Base-by-base conservation (phyloP, 208 protist genomes). In the Trypanosomatidae sp. region DNA sequence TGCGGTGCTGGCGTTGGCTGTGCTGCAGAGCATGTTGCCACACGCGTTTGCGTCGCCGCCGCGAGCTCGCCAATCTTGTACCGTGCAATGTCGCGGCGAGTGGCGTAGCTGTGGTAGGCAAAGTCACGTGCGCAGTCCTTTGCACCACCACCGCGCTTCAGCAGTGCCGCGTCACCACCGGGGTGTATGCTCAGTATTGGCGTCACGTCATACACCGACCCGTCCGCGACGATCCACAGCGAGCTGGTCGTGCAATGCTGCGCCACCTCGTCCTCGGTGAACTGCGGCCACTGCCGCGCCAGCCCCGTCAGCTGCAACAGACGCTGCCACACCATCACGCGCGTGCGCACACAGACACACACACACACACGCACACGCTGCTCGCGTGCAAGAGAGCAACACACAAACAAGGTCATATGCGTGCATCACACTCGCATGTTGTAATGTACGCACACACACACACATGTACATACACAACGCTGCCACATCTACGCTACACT, bases 201-300 rank as follows among this genome's bases (percentile, higher is more conserved):
- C 6, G 81, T 87, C 19, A 87, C 56, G 57, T 90, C 76, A 48
- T 76, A 83, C n/a, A 91, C 65, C 5, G 68, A 80, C 30, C 67
- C 59, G 18, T 56, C 73, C 1, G 63, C 53, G 33, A 87, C 47
- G 40, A 87, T 82, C 74, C 76, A 90, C 16, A 79, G 46, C 3
- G 72, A 81, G 7, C 43, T 50, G 16, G 53, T 43, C 20, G 75
- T 66, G 44, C 62, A 73, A 48, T 89, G 74, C 35, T 56, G 22
- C 1, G 56, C 60, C 1, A 89, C 63, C 37, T 89, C 80, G 42
- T 84, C 75, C 6, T 55, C 35, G 18, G 61, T 66, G n/a, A 71
- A 49, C 0, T 30, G 41, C 1, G 71, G 63, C 75, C 79, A 88
- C 40, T 68, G 45, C 32, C 52, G 66, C 22, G 25, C 37, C 6